phyloP scores from a whole-genome alignment of 495 filamentous ascomycete species.

The Tuber magnatum region DNA sequence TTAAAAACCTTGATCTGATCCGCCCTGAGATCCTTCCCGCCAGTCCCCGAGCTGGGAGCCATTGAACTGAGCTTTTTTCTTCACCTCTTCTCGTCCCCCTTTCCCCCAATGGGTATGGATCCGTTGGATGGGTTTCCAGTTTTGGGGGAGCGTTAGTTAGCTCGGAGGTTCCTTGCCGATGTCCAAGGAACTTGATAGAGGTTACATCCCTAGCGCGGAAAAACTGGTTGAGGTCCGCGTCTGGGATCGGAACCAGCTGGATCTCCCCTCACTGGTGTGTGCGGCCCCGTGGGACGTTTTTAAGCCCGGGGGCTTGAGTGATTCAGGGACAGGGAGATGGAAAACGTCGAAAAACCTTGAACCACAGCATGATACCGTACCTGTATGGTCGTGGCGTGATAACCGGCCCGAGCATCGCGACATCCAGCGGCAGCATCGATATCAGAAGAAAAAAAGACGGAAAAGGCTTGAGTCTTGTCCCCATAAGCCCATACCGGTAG shows the following conservation, averaged over 20 bases:
- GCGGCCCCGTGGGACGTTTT: neutral
- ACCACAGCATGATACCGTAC: too few species aligned
- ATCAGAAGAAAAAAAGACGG: neutral
- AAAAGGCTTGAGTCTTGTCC: neutral
- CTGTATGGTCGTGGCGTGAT: too few species aligned
- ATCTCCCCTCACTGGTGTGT: neutral
- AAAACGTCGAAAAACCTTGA: neutral
- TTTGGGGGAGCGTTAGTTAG: neutral
- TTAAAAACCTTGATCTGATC: slow-evolving; percentile 4
- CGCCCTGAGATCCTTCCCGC: slow-evolving; percentile 9
- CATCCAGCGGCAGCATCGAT: neutral
- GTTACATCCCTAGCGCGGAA: neutral
- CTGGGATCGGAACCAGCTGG: neutral
- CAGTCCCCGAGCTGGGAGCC: neutral
- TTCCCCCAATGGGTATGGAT: neutral
- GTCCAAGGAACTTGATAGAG: neutral
- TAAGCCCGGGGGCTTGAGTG: neutral
- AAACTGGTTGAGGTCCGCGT: neutral
- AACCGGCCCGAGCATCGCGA: neutral
- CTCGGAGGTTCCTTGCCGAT: neutral
- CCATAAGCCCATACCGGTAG: neutral
- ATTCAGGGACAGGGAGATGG: neutral
- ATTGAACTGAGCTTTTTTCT: slow-evolving; percentile 2
- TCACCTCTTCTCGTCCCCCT: slow-evolving; percentile 1
- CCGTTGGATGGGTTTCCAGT: neutral